Evolutionary conservation across 495 filamentous ascomycete species (phyloP).

Genomic region (Annulohypoxylon maeteangense): DNA sequence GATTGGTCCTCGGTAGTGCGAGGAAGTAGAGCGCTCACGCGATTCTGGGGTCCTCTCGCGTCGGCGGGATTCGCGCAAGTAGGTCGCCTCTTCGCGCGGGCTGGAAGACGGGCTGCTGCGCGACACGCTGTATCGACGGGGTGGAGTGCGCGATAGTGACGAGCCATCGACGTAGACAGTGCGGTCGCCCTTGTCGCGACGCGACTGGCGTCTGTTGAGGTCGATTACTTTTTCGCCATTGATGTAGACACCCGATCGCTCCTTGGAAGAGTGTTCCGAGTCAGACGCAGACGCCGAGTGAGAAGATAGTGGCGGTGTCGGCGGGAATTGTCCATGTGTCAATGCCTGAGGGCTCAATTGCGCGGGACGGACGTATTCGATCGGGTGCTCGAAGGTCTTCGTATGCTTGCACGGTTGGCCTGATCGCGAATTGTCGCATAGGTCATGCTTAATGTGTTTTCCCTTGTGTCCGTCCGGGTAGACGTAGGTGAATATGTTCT

Average conservation of each 20-base stretch:
- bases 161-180: conserved; percentile 40
- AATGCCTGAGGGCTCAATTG: conserved; percentile 44
- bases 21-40: conserved; percentile 33
- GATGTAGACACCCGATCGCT: conserved; percentile 48
- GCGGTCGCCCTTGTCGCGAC: conserved; percentile 43
- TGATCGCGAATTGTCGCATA: conserved; percentile 38
- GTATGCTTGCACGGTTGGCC: conserved; percentile 35
- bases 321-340: conserved; percentile 42
- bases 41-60: conserved; percentile 28
- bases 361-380: conserved; percentile 22
- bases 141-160: conserved; percentile 43
- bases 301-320: conserved; percentile 52
- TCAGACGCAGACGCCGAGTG: conserved; percentile 55
- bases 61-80: conserved; percentile 32
- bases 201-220: conserved; percentile 43
- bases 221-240: conserved; percentile 47
- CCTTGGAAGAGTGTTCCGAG: conserved; percentile 47
- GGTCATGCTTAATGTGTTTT: conserved; percentile 34
- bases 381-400: conserved; percentile 36
- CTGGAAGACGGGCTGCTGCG: conserved; percentile 35
- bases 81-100: conserved; percentile 23
- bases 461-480: conserved; percentile 41
- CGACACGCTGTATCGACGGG: conserved; percentile 30
- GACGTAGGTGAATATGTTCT: conserved; percentile 48
- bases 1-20: conserved; percentile 24